Evolutionary conservation across 164 flowering plant species (phyloP).

Genomic region (Vitis cinerea): DNA sequence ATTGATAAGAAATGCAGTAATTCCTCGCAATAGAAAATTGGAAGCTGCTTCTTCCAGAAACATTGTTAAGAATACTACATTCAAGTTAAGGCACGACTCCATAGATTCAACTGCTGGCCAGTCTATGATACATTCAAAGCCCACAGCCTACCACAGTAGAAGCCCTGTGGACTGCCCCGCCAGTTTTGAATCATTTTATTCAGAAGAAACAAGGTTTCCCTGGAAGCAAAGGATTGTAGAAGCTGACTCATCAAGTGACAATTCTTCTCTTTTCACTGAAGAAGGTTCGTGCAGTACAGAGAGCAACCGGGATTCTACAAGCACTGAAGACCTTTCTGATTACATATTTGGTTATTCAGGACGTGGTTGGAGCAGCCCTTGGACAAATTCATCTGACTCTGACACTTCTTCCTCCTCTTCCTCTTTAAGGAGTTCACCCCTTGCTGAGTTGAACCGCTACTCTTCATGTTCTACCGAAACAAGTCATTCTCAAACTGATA

Average conservation of each 20-base stretch:
- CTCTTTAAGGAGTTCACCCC: conserved; percentile 23
- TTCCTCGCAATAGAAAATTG: conserved; percentile 25
- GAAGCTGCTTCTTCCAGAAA: conserved; percentile 19
- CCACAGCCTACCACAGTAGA: conserved; percentile 11
- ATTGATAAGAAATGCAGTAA: conserved; percentile 37
- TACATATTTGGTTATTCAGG: conserved; percentile 53
- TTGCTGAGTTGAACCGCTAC: conserved; percentile 18
- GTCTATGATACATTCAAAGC: neutral
- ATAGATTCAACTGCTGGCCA: conserved; percentile 8
- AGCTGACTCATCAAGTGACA: conserved; percentile 76
- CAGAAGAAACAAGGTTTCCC: conserved; percentile 18
- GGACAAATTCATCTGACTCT: conserved; percentile 43
- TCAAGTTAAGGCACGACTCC: conserved; percentile 17
- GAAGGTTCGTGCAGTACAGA: conserved; percentile 82
- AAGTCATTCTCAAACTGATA: conserved; percentile 13
- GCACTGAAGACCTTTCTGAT: conserved; percentile 74
- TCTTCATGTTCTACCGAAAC: conserved; percentile 23
- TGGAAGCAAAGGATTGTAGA: conserved; percentile 32
- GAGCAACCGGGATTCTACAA: conserved; percentile 66
- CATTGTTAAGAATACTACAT: conserved; percentile 16
- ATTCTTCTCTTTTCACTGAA: conserved; percentile 72
- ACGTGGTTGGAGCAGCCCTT: conserved; percentile 38
- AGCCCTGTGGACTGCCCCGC: conserved; percentile 9
- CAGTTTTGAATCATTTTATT: conserved; percentile 26
- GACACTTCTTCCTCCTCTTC: conserved; percentile 50